Evolutionary conservation across 2,329 filamentous ascomycete genomes (phyloP).

Genomic region (Pseudopyricularia javanii): DNA sequence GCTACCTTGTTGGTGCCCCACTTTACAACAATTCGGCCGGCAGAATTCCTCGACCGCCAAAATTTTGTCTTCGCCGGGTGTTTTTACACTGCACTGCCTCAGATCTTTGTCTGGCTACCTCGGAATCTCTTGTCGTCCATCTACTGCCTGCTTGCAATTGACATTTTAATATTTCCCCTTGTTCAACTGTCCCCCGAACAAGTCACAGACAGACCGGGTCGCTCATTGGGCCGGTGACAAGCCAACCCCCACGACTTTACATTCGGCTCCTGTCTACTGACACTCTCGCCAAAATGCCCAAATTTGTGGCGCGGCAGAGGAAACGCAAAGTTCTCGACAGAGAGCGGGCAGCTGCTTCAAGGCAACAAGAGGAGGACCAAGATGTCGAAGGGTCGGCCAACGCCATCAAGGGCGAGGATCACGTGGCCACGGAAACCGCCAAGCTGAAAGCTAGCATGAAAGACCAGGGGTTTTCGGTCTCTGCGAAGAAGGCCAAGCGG

Average conservation of each 20-base stretch:
- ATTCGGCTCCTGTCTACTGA: not conserved
- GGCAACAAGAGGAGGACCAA: conserved; percentile 11
- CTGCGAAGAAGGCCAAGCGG: conserved; percentile 53
- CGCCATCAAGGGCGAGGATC: conserved; percentile 24
- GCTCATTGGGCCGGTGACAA: not conserved
- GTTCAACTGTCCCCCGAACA: too few species aligned
- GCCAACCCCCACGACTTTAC: not conserved
- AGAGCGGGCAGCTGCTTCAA: conserved; percentile 26
- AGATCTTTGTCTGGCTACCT: not conserved
- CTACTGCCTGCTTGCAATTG: too few species aligned
- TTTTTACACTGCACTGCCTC: not conserved
- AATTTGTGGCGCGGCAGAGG: conserved; percentile 51
- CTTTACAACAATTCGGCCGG: not conserved
- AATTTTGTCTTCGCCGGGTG: not conserved
- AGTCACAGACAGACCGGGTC: not conserved
- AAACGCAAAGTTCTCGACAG: conserved; percentile 60
- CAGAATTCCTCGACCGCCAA: not conserved
- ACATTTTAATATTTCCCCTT: too few species aligned
- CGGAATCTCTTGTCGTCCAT: not conserved
- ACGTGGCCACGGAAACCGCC: conserved; percentile 10
- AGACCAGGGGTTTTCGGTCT: conserved; percentile 40
- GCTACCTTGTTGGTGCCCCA: not conserved
- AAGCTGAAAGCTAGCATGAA: conserved; percentile 42
- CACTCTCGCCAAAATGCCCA: conserved; percentile 6
- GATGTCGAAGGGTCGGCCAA: conserved; percentile 22